A percentile compares a stretch with the other conserved stretches of the same genome.
These are phyloP conservation scores for Candida sanyiensis DNA, from an alignment of 805 yeast species.

Conservation along the genomic window DNA sequence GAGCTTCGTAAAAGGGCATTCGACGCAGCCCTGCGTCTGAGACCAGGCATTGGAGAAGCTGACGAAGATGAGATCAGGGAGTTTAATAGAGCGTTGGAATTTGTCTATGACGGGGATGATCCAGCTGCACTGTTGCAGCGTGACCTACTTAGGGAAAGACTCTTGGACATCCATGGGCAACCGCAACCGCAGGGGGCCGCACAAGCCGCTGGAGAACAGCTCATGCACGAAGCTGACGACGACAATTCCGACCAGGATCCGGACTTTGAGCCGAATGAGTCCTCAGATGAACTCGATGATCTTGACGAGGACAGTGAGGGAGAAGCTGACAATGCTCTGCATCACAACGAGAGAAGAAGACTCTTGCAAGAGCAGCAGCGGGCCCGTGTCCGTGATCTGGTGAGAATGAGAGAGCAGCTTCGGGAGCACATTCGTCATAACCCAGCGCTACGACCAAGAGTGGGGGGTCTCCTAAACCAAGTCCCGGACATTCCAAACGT, in stretches of 20 bases:
- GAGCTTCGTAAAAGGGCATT: neutral
- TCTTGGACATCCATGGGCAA: neutral
- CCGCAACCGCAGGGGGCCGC: no score
- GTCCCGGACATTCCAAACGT: conserved; percentile 15
- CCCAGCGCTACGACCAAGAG: conserved; percentile 1
- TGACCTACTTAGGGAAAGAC: neutral
- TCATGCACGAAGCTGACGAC: conserved; percentile 23
- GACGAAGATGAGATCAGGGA: conserved; percentile 1
- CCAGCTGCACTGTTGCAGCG: neutral
- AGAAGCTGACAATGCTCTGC: neutral
- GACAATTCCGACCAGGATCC: conserved; percentile 21
- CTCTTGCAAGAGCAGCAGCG: neutral
- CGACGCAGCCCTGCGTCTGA: neutral
- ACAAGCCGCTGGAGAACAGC: conserved; percentile 10
- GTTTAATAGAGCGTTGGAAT: neutral
- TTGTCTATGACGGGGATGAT: neutral
- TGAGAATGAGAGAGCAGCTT: neutral
- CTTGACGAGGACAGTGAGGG: neutral
- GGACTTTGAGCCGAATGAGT: conserved; percentile 22
- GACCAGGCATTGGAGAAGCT: neutral
- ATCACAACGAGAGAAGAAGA: neutral
- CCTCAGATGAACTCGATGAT: conserved; percentile 3
- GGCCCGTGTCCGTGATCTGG: neutral
- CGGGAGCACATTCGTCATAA: neutral
- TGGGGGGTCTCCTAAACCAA: conserved; percentile 8